Conservation (phyloP, 2,329 filamentous ascomycete species). For the Colletotrichum sidae region DNA sequence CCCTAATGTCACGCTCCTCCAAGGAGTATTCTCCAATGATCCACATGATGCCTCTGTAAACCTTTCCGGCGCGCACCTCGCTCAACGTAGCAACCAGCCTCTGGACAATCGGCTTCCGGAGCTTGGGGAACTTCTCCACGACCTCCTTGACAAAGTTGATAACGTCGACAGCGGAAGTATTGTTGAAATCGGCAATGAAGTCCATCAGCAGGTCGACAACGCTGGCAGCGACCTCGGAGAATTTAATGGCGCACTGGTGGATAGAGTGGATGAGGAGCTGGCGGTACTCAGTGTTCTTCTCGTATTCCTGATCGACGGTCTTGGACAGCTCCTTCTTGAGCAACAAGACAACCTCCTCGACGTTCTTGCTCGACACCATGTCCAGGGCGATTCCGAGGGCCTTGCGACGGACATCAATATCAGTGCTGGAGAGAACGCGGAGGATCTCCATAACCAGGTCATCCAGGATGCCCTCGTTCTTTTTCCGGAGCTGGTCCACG, state of each 20-base stretch:
- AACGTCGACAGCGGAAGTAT: constrained; percentile 94
- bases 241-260: constrained; percentile 98
- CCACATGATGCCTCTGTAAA: constrained; percentile 96
- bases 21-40: constrained; percentile 97
- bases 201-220: constrained; percentile 98
- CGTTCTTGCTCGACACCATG: constrained; percentile 99
- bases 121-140: constrained; percentile 94
- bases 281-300: constrained; percentile 96
- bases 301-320: constrained; percentile 98
- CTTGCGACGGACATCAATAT: constrained; percentile 95
- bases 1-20: constrained; percentile 92
- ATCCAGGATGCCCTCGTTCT: constrained; percentile 91
- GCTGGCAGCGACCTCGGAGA: constrained; percentile 96
- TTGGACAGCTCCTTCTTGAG: constrained; percentile 98
- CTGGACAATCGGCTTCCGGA: constrained; percentile 87
- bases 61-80: constrained; percentile 96
- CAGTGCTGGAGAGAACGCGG: constrained; percentile 91
- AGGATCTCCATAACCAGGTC: constrained; percentile 98
- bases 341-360: constrained; percentile 95
- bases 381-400: constrained; percentile 90
- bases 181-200: constrained; percentile 98
- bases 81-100: constrained; percentile 89
- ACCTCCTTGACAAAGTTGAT: constrained; percentile 99
- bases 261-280: constrained; percentile 97
- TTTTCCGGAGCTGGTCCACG: constrained; percentile 86